phyloP scores from a whole-genome alignment of 257 asterid species.

The Solanum infundibuliforme region DNA sequence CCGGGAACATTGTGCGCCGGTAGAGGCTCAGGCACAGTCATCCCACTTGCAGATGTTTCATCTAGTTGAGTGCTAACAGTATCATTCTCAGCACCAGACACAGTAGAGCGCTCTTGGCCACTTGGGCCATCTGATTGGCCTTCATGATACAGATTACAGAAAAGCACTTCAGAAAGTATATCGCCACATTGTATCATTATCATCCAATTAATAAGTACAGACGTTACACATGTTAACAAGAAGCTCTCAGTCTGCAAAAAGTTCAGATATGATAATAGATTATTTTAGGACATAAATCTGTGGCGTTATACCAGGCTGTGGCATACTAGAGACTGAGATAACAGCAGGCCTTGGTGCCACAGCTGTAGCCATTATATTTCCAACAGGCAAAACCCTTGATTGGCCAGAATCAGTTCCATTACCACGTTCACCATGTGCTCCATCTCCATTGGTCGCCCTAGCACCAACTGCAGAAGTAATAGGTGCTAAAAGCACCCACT shows the following conservation, averaged over 20 bases:
- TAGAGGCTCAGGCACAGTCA: background rate
- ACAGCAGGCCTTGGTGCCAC: constrained; percentile 28
- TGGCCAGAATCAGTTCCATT: constrained; percentile 38
- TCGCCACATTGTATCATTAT: background rate
- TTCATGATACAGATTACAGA: background rate
- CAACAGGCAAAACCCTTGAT: constrained; percentile 23
- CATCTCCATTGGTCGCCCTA: constrained; percentile 47
- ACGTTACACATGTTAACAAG: background rate
- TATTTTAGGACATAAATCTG: background rate
- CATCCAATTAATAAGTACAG: background rate
- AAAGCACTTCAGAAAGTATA: background rate
- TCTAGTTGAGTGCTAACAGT: constrained; percentile 13
- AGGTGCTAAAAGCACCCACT: background rate
- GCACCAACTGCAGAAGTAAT: constrained; percentile 29
- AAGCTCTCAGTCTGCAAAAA: background rate
- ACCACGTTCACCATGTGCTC: constrained; percentile 35
- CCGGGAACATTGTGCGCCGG: background rate
- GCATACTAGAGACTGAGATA: constrained; percentile 27
- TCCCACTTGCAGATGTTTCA: constrained; percentile 6
- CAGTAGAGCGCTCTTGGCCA: constrained; percentile 22
- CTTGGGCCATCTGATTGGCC: constrained; percentile 37
- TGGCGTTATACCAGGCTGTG: constrained; percentile 25
- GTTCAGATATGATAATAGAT: background rate
- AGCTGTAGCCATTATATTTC: constrained; percentile 19
- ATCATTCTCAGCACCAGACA: constrained; percentile 16